Evolutionary conservation across 2,329 filamentous ascomycete species (phyloP), one percentile per base, ranked within the genome.

Genomic region (Aspergillus floridensis): DNA sequence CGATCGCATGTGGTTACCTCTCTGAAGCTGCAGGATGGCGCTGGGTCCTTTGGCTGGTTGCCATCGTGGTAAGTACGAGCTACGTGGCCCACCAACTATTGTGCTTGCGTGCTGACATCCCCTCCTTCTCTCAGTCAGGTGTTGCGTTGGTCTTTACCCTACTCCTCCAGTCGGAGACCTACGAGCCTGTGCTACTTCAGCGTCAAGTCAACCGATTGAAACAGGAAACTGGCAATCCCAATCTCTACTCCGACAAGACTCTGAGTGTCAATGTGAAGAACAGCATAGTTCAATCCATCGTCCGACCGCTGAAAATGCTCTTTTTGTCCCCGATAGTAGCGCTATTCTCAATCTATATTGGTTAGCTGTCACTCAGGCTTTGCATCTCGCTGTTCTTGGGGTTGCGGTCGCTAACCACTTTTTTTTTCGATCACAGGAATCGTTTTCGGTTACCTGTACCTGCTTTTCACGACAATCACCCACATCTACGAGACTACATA

Each of bases 1-100:
- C 81, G 1, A 73, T 83, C 19, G 75, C 80, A 35, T 73, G 73
- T 21, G 72, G 74, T 14, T 76, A 74, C 48, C 63, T 74, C 0
- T 66, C 66, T 6, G 56, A 66, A 55, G 65, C 64, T 11, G 66
- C 67, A n/a, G 75, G 77, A 8, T 84, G 82, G 82, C 75, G 63
- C 49, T 69, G 65, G 70, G 65, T 67, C 57, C 64, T 72, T 51
- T 68, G 60, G 67, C 59, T 70, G 53, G 60, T 64, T 44, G 58
- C 51, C 16, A 63, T 63, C 11, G 21, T 66, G n/a, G 77, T 76
- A 31, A 60, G 38, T 16, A 31, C 61, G n/a, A 68, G 69, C 10
- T 69, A 69, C 68, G 59, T 59, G 1, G 60, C 63, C 12, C 60
- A 69, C 48, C 63, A 59, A 19, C 21, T 56, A 21, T 47, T 60